Conservation (phyloP, 345 rosid genomes). For the Alliaria petiolata region DNA sequence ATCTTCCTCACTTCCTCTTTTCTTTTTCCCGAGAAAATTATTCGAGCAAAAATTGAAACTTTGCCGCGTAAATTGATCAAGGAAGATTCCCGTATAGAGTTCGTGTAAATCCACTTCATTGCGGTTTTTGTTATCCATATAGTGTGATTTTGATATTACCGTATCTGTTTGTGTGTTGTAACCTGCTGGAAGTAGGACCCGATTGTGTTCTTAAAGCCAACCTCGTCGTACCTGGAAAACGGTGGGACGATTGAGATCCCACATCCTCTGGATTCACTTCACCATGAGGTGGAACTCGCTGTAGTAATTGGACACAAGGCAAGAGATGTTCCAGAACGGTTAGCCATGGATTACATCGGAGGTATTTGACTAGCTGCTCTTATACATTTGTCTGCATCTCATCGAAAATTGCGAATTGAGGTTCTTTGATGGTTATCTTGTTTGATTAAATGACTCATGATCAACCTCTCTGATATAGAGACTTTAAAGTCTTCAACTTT, state of each 20-base stretch:
- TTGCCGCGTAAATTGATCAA: no score
- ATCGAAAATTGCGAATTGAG: neutral
- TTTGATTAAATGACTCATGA: neutral
- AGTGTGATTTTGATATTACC: neutral
- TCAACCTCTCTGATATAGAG: neutral
- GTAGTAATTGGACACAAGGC: constrained; percentile 77
- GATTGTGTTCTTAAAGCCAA: constrained; percentile 85
- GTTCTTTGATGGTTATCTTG: neutral
- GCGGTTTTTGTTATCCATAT: no score
- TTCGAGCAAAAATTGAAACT: no score
- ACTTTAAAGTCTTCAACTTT: neutral
- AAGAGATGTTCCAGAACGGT: constrained; percentile 66
- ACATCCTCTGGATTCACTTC: constrained; percentile 58
- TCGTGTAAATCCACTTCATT: no score
- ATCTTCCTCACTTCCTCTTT: no score
- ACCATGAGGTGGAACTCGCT: constrained; percentile 96
- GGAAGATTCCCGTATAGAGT: no score
- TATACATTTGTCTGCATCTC: neutral
- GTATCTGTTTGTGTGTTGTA: neutral
- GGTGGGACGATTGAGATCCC: constrained; percentile 96
- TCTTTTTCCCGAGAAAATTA: neutral
- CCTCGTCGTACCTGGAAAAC: constrained; percentile 78
- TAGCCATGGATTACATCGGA: constrained; percentile 87
- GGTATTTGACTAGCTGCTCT: constrained; percentile 37
- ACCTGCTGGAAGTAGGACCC: constrained; percentile 52